Base-by-base conservation (phyloP, 129 eudicot genomes). In the Tagetes patula region DNA sequence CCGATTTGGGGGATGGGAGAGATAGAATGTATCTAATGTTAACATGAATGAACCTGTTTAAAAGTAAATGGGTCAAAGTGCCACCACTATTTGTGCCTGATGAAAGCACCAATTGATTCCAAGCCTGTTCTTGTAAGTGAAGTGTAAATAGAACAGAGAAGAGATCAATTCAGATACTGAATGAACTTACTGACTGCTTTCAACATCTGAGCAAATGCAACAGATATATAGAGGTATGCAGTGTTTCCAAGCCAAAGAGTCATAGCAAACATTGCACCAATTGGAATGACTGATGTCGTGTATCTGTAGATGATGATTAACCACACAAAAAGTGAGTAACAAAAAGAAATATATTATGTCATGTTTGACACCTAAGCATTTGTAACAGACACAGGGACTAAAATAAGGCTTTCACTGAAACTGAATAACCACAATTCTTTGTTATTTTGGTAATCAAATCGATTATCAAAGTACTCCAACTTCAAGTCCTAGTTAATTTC, bases 161-260 rank as follows among this genome's bases (percentile, higher is more conserved):
- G 11, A 46, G 52, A 76, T 58, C n/a, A 10, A 78, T n/a, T 30
- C 6, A 62, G 14, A 45, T 50, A 83, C 34, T 46, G 6, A 11
- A 59, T 49, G 63, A 68, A 89, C 98, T 83, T 83, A 95, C 99
- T 95, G 72, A 94, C 84, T 63, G 99, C 99, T 82, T 94, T 94
- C 84, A 94, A 78, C 99, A 94, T 94, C 76, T 94, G 96, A 27
- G 97, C 99, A 84, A 95, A 95, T 73, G 97, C 80, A 82, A 95
- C 97, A 53, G 99, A 95, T 69, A 95, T 95, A 66, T 95, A 88
- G 82, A 94, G 94, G 83, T 94, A 94, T 66, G 99, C 99, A 53
- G 97, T 90, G 87, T 94, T 94, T 65, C 99, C 99, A 73, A 94
- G 96, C 99, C 99, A 94, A 74, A 94, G 99, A 54, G 99, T 94